Conservation (phyloP, 2,329 filamentous ascomycete species). For the Ophiocordyceps camponoti-saundersi region DNA sequence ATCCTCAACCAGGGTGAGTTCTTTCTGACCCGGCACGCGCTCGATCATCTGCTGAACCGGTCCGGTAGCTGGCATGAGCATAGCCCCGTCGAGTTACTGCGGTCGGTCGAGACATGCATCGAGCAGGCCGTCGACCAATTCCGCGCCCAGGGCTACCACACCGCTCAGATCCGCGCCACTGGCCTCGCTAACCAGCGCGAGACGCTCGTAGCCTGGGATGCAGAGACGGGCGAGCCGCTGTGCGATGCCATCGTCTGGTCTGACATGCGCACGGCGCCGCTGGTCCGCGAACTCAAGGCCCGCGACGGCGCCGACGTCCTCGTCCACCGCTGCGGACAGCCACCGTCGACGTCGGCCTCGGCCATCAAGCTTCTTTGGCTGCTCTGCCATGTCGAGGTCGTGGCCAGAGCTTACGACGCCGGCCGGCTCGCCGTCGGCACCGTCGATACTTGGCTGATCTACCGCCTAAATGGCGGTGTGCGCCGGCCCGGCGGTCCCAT, state of each 20-base stretch:
- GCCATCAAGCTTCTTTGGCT: constrained; percentile 78
- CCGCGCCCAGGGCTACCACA: constrained; percentile 47
- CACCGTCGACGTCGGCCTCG: constrained; percentile 76
- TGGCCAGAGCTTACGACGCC: constrained; percentile 59
- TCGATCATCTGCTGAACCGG: constrained; percentile 16
- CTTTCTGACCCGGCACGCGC: background rate
- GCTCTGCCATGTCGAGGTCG: constrained; percentile 49
- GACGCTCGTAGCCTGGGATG: constrained; percentile 75
- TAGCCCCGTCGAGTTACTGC: constrained; percentile 60
- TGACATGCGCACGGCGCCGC: constrained; percentile 56
- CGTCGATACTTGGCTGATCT: constrained; percentile 77
- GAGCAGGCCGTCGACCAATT: constrained; percentile 60
- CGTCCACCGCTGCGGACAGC: constrained; percentile 57
- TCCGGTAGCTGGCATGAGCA: constrained; percentile 70
- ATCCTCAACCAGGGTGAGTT: constrained; percentile 62
- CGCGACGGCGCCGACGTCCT: constrained; percentile 52
- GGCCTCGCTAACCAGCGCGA: constrained; percentile 87
- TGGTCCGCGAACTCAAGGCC: constrained; percentile 62
- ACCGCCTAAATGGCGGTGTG: constrained; percentile 61
- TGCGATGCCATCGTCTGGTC: constrained; percentile 84
- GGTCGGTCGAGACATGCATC: constrained; percentile 64
- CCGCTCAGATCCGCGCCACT: constrained; percentile 54
- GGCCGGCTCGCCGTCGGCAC: constrained; percentile 70
- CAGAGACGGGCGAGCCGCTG: constrained; percentile 59
- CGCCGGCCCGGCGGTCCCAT: constrained; percentile 37